These are phyloP conservation scores for Cordyceps cateniannulata DNA, from an alignment of 2,329 filamentous ascomycete genomes.

Conservation along the genomic window DNA sequence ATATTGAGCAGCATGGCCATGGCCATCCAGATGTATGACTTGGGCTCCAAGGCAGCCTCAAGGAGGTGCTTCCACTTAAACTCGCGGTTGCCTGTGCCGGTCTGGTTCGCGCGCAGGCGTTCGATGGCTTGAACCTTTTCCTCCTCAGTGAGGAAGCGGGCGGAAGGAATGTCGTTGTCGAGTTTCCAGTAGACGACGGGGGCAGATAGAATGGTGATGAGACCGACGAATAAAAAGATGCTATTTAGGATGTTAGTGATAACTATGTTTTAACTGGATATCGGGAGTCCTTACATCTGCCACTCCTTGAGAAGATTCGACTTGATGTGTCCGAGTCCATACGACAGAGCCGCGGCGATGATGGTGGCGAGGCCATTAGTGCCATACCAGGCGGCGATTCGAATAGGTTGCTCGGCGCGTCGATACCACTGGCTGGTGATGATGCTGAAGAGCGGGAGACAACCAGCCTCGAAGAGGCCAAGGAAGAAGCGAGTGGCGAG, in stretches of 20 bases:
- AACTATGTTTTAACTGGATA: too few relatives aligned
- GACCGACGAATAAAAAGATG: conserved; percentile 55
- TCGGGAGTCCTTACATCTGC: conserved; percentile 11
- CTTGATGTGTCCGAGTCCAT: conserved; percentile 49
- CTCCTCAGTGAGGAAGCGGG: conserved; percentile 53
- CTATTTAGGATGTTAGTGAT: not conserved
- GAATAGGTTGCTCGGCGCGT: conserved; percentile 51
- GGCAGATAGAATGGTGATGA: conserved; percentile 51
- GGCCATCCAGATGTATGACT: conserved; percentile 53
- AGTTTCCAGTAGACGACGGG: conserved; percentile 55
- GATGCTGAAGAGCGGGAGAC: conserved; percentile 39
- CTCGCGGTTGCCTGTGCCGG: conserved; percentile 64
- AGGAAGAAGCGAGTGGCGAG: conserved; percentile 44
- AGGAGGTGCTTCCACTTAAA: conserved; percentile 62
- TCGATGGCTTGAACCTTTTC: conserved; percentile 65
- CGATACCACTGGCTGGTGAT: conserved; percentile 44
- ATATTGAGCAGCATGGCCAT: conserved; percentile 58
- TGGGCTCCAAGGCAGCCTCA: conserved; percentile 40
- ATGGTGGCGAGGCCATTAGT: conserved; percentile 54
- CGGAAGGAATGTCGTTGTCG: conserved; percentile 51
- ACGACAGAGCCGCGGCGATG: conserved; percentile 49
- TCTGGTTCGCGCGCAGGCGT: conserved; percentile 66
- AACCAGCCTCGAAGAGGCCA: conserved; percentile 45
- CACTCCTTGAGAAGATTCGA: conserved; percentile 14
- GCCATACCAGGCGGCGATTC: conserved; percentile 61